Base-by-base conservation (phyloP, 371 early-diverging fungal species). In the Lichtheimia ramosa region DNA sequence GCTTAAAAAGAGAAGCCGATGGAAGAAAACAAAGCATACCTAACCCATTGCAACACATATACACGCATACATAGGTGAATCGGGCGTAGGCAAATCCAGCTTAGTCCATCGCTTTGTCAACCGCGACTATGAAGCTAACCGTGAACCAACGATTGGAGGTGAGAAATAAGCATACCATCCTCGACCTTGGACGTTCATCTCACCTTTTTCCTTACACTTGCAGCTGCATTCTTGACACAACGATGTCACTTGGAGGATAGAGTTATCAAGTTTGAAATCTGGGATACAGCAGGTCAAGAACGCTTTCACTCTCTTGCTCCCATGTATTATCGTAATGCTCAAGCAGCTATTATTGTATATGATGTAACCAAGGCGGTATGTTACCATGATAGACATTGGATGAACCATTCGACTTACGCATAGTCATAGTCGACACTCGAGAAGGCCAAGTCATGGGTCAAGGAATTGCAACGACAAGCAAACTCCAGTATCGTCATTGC, bases 361-460 rank as follows among this genome's bases (percentile, higher is more conserved):
- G 99, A 99, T 65, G 71, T 80, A 61, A 98, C 98, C 40, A 95
- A 96, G 74, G 76, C 91, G 43, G 89, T 88, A 79, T 73, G 80
- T 34, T 8, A 8, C 10, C 2, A 2, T 28, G 6, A 3, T 28
- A 6, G 28, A 25, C 7, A 28, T 28, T 1, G 1, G 28, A 10
- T 34, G 34, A 34, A 34, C 2, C 34, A 34, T 34, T 6, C 34
- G 0, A 34, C 34, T 34, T 10, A 34, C 34, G 34, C 10, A 4
- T 34, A 34, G 6, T 8, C 34, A 46, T 76, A 88, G 88, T 89
- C 93, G 18, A 96, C 99, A 16, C 87, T 99, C 58, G 95, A 94
- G 54, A 95, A 91, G 81, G 99, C 99, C 39, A 97, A 97, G 82
- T 88, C 91, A 6, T 99, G 99, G 99, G 95, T 99, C 39, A 92